Conservation (phyloP, 371 early-diverging fungal genomes). For the Mucor irregularis region DNA sequence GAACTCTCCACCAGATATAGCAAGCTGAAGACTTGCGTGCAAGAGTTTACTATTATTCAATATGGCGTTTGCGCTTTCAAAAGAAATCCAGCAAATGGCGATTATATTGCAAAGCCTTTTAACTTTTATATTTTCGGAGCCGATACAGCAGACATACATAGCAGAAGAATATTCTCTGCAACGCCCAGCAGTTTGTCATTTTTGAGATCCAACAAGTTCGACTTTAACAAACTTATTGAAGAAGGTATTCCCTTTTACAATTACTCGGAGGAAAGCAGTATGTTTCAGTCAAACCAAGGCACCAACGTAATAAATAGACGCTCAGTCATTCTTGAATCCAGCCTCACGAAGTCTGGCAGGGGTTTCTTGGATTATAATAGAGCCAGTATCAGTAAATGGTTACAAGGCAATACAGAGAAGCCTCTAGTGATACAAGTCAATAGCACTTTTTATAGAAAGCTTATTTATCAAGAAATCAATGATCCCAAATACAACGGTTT, state of each 20-base stretch:
- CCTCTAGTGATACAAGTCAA: constrained; percentile 42
- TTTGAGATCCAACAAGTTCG: constrained; percentile 62
- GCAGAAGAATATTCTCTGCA: constrained; percentile 59
- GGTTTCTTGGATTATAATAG: constrained; percentile 18
- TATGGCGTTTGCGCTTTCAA: constrained; percentile 80
- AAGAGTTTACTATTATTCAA: constrained; percentile 68
- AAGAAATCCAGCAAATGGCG: constrained; percentile 32
- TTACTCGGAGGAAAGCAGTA: constrained; percentile 32
- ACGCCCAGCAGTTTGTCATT: constrained; percentile 64
- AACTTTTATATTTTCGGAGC: constrained; percentile 85
- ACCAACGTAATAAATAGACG: constrained; percentile 16
- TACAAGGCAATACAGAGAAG: constrained; percentile 29
- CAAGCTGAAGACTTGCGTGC: constrained; percentile 54
- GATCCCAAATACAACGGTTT: constrained; percentile 45
- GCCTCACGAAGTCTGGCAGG: constrained; percentile 8
- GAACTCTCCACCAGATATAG: constrained; percentile 59
- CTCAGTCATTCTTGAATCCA: constrained; percentile 8
- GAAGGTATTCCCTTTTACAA: constrained; percentile 50
- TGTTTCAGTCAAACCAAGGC: constrained; percentile 12
- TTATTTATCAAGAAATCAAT: constrained; percentile 66
- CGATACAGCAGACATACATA: constrained; percentile 25
- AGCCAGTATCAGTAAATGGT: constrained; percentile 32
- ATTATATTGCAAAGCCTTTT: constrained; percentile 76
- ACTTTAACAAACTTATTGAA: constrained; percentile 71
- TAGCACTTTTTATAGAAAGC: constrained; percentile 49